Evolutionary conservation across 108 stramenopile species (phyloP).

Genomic region (Epithemia pelagica): DNA sequence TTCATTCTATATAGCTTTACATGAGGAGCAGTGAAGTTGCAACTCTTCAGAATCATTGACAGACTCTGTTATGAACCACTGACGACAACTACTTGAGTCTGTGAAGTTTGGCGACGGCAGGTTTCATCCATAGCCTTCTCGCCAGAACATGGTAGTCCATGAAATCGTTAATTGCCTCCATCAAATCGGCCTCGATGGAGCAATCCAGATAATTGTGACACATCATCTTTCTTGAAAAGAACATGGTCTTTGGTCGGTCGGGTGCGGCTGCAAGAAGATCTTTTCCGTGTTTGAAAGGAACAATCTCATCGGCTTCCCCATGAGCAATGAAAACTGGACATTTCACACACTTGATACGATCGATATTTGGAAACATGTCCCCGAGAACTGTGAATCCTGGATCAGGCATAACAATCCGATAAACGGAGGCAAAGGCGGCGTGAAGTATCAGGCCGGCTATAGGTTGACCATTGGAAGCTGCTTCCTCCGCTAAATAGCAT

Average conservation of each 20-base stretch:
- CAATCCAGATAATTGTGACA: background rate
- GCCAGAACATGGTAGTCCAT: conserved; percentile 17
- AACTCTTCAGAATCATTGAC: too few species aligned
- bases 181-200: conserved; percentile 1
- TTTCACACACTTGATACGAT: conserved; percentile 23
- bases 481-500: conserved; percentile 64
- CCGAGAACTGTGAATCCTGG: conserved; percentile 71
- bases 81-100: conserved; percentile 1
- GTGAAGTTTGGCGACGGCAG: background rate
- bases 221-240: conserved; percentile 30
- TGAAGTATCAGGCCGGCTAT: conserved; percentile 80
- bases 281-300: conserved; percentile 74
- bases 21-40: too few species aligned
- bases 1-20: too few species aligned
- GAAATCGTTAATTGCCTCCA: conserved; percentile 7
- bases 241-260: conserved; percentile 33
- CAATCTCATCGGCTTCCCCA: conserved; percentile 64
- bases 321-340: conserved; percentile 72
- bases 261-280: conserved; percentile 61
- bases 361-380: conserved; percentile 82
- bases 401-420: conserved; percentile 61
- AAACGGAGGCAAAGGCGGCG: conserved; percentile 72
- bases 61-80: too few species aligned
- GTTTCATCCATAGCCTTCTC: conserved; percentile 8
- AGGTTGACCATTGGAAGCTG: conserved; percentile 44